phyloP scores from a whole-genome alignment of 2,329 filamentous ascomycete genomes.

The Sordariomycetes sp. region DNA sequence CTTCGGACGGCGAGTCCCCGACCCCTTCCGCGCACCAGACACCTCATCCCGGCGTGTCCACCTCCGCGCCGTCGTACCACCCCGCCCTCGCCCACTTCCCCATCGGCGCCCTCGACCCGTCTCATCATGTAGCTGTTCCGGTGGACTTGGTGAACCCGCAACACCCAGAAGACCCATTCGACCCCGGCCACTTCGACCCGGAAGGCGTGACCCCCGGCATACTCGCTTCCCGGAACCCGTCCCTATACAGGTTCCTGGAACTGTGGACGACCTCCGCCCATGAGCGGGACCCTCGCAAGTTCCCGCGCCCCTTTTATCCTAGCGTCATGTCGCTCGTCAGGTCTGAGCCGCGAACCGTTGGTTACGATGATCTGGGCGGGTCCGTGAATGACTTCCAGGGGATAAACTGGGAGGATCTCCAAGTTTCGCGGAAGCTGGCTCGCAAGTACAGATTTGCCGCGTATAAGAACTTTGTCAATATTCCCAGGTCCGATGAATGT shows the following conservation, averaged over 20 bases:
- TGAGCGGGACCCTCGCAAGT: conserved; percentile 9
- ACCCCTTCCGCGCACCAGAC: neutral
- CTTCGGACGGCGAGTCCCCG: conserved; percentile 7
- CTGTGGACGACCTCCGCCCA: conserved; percentile 25
- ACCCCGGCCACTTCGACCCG: conserved; percentile 18
- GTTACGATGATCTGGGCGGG: conserved; percentile 35
- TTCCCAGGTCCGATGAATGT: conserved; percentile 27
- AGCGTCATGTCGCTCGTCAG: conserved; percentile 3
- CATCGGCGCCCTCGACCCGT: neutral
- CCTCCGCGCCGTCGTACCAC: neutral
- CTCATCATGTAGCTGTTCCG: neutral
- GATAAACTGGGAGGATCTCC: conserved; percentile 40
- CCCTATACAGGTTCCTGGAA: conserved; percentile 34
- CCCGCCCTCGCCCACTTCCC: neutral
- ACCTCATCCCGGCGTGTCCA: neutral
- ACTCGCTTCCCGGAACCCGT: conserved; percentile 34
- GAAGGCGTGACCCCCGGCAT: conserved; percentile 20
- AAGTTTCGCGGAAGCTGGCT: conserved; percentile 34
- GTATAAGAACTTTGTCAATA: conserved; percentile 47
- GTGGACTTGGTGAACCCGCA: neutral
- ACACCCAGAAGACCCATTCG: conserved; percentile 9
- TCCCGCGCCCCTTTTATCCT: neutral
- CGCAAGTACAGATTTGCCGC: conserved; percentile 29
- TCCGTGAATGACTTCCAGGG: conserved; percentile 46
- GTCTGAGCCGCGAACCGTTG: conserved; percentile 9